Evolutionary conservation across 129 eudicot genomes (phyloP), one percentile per base, ranked within the genome.

Genomic region (Flaveria trinervia): DNA sequence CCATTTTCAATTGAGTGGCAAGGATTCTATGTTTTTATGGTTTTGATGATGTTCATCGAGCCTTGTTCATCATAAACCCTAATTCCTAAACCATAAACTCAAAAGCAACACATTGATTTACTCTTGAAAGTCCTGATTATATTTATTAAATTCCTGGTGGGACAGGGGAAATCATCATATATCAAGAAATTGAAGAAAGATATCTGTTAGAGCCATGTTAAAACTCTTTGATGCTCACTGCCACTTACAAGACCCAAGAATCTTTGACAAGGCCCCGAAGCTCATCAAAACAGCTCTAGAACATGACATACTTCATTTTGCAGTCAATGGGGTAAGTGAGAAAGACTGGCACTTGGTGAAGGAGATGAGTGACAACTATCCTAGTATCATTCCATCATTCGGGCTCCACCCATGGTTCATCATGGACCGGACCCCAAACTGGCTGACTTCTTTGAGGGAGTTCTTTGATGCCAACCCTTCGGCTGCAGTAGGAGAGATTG

Each of bases 401-500:
- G 98, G 98, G 60, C 76, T 89, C 60, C 98, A 92, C 69, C 98
- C 98, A 15, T 90, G 96, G 93, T 89, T 61, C 62, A 43, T 89
- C 13, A 20, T 80, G 20, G 91, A 86, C 65, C 81, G 92, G 25
- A 84, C 90, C 68, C 84, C 93, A 43, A 76, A 77, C 70, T 92
- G 98, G 98, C 56, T 92, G 73, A 82, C 43, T 13, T 70, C 82
- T 25, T 77, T 92, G 76, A 78, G 84, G 64, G 84, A 83, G 20
- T 73, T 86, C 57, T 77, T 90, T 33, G 82, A 84, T 36, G 66
- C 93, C 16, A 88, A 84, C 73, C 96, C 93, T 66, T 55, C 85
- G 9, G 93, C 98, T 70, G 96, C 98, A 68, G 87, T 92, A 30
- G 98, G 98, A 56, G 98, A 92, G 88, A 92, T 92, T 22, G 98